Conservation (phyloP, 495 filamentous ascomycete genomes). For the Penicillium ucsense region DNA sequence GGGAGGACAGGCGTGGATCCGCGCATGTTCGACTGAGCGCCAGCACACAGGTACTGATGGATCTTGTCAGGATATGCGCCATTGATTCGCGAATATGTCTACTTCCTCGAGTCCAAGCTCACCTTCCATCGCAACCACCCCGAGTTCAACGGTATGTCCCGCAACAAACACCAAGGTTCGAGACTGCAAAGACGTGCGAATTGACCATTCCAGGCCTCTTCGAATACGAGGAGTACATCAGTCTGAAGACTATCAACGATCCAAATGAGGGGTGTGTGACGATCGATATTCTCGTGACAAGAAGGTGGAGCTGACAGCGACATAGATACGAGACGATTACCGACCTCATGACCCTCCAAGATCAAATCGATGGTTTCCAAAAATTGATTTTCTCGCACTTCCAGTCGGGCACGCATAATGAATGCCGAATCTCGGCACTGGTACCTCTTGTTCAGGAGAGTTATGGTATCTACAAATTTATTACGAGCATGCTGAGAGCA, state of each 20-base stretch:
- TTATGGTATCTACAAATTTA: slow-evolving; percentile 96
- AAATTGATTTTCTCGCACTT: slow-evolving; percentile 98
- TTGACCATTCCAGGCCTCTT: slow-evolving; percentile 53
- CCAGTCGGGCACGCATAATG: slow-evolving; percentile 80
- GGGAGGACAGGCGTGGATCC: too few species aligned
- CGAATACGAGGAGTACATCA: slow-evolving; percentile 98
- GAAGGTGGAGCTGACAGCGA: slow-evolving; percentile 8
- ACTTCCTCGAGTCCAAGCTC: slow-evolving; percentile 86
- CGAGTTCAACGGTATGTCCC: slow-evolving; percentile 79
- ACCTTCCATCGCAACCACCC: slow-evolving; percentile 92
- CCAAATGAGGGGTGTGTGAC: slow-evolving; percentile 74
- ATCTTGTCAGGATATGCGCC: slow-evolving; percentile 64
- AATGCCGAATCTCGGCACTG: slow-evolving; percentile 89
- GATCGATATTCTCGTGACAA: neutral
- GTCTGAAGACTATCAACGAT: slow-evolving; percentile 94
- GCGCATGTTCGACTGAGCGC: too few species aligned
- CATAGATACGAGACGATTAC: slow-evolving; percentile 84
- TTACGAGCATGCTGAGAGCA: slow-evolving; percentile 86
- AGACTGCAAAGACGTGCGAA: neutral
- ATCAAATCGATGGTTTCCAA: slow-evolving; percentile 96
- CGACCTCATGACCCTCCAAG: slow-evolving; percentile 92
- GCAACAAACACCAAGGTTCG: neutral
- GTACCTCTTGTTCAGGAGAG: slow-evolving; percentile 94
- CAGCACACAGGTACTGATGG: too few species aligned
- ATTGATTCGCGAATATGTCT: slow-evolving; percentile 90